Base-by-base conservation (phyloP, 805 yeast species). In the Saccharomyces eubayanus region DNA sequence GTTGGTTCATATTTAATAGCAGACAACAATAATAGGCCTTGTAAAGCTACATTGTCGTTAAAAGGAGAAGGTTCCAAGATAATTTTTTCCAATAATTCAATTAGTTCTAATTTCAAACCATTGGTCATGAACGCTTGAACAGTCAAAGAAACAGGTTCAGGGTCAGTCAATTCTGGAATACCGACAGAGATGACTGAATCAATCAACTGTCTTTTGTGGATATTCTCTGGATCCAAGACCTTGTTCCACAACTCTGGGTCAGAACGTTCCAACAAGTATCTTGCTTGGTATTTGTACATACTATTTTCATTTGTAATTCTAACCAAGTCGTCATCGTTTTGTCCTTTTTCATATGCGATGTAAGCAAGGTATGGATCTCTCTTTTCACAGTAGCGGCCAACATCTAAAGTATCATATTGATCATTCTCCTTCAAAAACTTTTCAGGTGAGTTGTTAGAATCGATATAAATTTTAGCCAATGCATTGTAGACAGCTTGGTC, bases 281-380 rank as follows among this genome's bases (percentile, higher is more conserved):
- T 85, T n/a, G 98, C 98, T 77, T 94, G 99, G 74, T 94, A 92
- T 72, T 94, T 94, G 80, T 87, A 94, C 99, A 94, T 94, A 63
- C 94, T 82, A 72, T 94, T 94, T 67, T 94, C 98, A 71, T 94
- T 94, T 61, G 99, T 94, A 72, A 94, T 90, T 67, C 81, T 78
- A 65, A 94, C 82, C 66, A 94, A 80, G 71, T 94, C 99, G 54
- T 78, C 85, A 70, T 94, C 97, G 64, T 92, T 91, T 52, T 79
- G 77, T 68, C 99, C 99, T 74, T 91, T 92, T 57, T 95, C 96
- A 73, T 94, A 94, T 51, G 97, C 96, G 74, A 94, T 94, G 72
- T 89, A 94, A 29, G 99, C 99, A 69, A 94, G 78, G 74, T 89
- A 94, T 58, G 99, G 99, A 68, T 94, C 99, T 74, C 99, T 87